phyloP scores from a whole-genome alignment of 768 basidiomycete species.

The Dacryopinax spathularia region DNA sequence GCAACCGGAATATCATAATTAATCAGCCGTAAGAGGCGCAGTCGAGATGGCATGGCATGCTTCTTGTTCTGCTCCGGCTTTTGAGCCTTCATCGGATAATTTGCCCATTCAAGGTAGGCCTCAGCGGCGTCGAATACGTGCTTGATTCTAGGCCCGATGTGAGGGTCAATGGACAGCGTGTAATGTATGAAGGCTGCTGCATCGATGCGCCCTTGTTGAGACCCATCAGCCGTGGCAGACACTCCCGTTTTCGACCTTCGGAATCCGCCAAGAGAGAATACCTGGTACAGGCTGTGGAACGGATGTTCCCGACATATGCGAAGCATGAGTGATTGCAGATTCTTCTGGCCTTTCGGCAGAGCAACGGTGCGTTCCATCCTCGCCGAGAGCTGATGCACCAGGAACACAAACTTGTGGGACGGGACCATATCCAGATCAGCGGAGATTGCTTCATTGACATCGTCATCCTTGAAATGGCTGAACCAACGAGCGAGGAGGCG shows the following conservation, averaged over 20 bases:
- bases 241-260: constrained; percentile 8
- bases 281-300: constrained; percentile 83
- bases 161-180: constrained; percentile 9
- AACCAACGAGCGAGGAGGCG: constrained; percentile 88
- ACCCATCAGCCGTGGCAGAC: constrained; percentile 14
- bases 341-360: constrained; percentile 32
- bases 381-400: constrained; percentile 90
- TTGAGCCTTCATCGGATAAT: constrained; percentile 36
- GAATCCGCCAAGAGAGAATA: constrained; percentile 52
- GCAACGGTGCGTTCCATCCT: constrained; percentile 42
- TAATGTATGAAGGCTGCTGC: not conserved
- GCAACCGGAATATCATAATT: constrained; percentile 60
- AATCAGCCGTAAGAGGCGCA: constrained; percentile 35
- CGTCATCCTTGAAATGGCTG: constrained; percentile 51
- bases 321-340: constrained; percentile 48
- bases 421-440: constrained; percentile 47
- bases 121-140: constrained; percentile 27
- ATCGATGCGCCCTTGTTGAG: not conserved
- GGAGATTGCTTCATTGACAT: constrained; percentile 32
- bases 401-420: constrained; percentile 77
- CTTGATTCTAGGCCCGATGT: constrained; percentile 36
- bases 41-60: constrained; percentile 32
- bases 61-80: constrained; percentile 17
- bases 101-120: constrained; percentile 63
- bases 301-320: constrained; percentile 78